Evolutionary conservation across 2,329 filamentous ascomycete species (phyloP), one percentile per base, ranked within the genome.

Genomic region (Sarocladiaceae sp.): DNA sequence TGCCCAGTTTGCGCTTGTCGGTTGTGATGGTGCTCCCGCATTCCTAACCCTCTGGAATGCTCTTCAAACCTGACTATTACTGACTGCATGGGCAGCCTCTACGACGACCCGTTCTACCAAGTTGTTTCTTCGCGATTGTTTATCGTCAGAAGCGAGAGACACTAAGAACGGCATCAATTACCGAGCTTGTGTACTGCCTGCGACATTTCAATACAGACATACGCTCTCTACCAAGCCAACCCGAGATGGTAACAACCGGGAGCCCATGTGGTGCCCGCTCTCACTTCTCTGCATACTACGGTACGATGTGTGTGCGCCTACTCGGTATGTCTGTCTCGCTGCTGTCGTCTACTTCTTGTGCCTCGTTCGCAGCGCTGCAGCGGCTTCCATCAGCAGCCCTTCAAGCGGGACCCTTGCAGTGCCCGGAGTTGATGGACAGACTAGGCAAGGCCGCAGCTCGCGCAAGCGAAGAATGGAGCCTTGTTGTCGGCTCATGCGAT

Each of bases 361-460:
- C 44, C 4, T 46, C 40, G 15, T 46, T 25, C 10, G 5, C 40
- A 28, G 11, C n/a, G 40, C 22, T 29, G 29, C 29, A 10, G 8
- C 29, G 13, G 7, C 5, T 22, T 20, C 10, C 40, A 17, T 11
- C 28, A 25, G 44, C 22, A 11, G n/a, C 12, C 26, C n/a, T 31
- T n/a, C 26, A 48, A 13, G 28, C 17, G 17, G n/a, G 22, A 51
- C 22, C 49, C 49, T 36, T 51, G 49, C 25, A 23, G 11, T 11
- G 15, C 8, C 28, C 50, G 50, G 50, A 52, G 37, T 37, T 29
- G 50, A 52, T 44, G 23, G 50, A 52, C 50, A 44, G 36, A 52
- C 50, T 52, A 25, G 50, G 50, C 37, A 52, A 52, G 26, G 39
- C 29, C 50, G 50, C 44, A 25, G 25, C 22, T 28, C 26, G 50